Base-by-base conservation (phyloP, 208 protist genomes). In the Leishmania martiniquensis region DNA sequence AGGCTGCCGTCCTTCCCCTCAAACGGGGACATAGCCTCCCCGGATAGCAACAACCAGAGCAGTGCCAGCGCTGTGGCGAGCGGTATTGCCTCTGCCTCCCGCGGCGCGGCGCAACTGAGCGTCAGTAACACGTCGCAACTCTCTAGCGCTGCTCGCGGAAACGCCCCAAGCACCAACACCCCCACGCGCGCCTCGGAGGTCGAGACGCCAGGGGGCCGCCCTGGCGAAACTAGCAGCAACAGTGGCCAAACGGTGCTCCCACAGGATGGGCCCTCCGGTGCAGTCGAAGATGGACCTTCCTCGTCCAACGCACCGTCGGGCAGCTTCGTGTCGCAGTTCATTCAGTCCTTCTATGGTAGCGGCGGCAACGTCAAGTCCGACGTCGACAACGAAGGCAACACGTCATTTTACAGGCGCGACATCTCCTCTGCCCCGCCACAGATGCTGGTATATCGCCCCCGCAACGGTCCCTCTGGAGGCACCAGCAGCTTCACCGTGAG, bases 371-470 rank as follows among this genome's bases (percentile, higher is more conserved):
- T 37, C 52, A 47, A 47, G 37, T 1, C 3, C 1, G 74, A 71
- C 20, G 66, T 25, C 45, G 65, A 65, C 1, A 54, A 72, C 25
- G 59, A 71, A 20, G 45, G 39, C 42, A 63, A 76, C 49, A 32
- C 55, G 29, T 54, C 79, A 20, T 20, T 69, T 22, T 73, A 72
- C 73, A 44, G 39, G 47, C 79, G 79, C 22, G 68, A 83, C 67
- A 83, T 83, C 55, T 83, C 79, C 55, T 83, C 79, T 45, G 79
- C 79, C 6, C 79, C 79, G 17, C 79, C 79, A n/a, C 65, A 78
- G 68, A 39, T 66, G 39, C 57, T 83, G 34, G 54, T 60, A 22
- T 79, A 79, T 72, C 79, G 68, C 51, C 74, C 49, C 6, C 59
- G 37, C 47, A 75, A 22, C 74, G 17, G 13, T 39, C 39, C 22